Evolutionary conservation across 2,329 filamentous ascomycete genomes (phyloP).

Genomic region (Phaeosphaeria sp.): DNA sequence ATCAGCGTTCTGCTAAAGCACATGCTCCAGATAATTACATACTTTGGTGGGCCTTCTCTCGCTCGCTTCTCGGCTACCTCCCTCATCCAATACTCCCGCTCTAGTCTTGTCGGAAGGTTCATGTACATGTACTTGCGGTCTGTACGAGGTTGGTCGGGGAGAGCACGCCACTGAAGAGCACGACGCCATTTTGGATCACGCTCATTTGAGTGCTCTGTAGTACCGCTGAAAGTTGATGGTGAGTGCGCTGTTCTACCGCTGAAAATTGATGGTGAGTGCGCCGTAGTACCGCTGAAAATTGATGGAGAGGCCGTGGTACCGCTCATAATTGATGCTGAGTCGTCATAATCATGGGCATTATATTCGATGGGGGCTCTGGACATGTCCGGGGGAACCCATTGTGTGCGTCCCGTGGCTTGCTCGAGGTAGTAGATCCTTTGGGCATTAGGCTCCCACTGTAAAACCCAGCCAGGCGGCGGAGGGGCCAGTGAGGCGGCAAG

Average conservation of each 20-base stretch:
- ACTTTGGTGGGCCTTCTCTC: not conserved
- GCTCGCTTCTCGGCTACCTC: not conserved
- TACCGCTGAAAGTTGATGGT: not conserved
- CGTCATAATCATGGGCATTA: not conserved
- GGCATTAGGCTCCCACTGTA: conserved; percentile 65
- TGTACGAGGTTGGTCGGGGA: not conserved
- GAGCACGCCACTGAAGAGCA: not conserved
- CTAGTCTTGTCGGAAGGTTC: not conserved
- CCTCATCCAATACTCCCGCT: not conserved
- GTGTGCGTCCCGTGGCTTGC: conserved; percentile 63
- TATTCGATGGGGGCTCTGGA: not conserved
- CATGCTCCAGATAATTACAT: not conserved
- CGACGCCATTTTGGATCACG: not conserved
- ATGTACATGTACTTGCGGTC: not conserved
- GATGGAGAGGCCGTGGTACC: no score
- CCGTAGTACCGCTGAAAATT: no score
- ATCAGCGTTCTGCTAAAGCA: not conserved
- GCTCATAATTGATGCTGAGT: not conserved
- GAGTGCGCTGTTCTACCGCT: no score
- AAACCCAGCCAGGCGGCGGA: conserved; percentile 60
- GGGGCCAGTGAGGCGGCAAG: conserved; percentile 58
- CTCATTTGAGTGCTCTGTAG: not conserved
- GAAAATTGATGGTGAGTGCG: no score
- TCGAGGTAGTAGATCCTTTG: conserved; percentile 71
- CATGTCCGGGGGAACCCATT: conserved; percentile 60